Base-by-base conservation (phyloP, 2,329 filamentous ascomycete species). In the Ramularia collo-cygni region DNA sequence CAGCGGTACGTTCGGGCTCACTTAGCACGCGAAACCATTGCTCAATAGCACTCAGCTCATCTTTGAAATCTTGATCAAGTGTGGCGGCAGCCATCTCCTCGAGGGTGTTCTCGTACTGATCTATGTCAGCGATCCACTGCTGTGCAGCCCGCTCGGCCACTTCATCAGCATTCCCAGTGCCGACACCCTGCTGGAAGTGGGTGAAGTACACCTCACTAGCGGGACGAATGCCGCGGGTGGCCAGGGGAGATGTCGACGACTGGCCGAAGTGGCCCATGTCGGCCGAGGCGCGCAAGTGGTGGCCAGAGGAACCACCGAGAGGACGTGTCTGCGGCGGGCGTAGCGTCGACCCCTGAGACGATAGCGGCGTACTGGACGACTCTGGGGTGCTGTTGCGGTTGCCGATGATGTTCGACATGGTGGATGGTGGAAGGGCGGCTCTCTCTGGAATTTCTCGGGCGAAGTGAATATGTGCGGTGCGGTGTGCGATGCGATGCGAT, bases 81-180 rank as follows among this genome's bases (percentile, higher is more conserved):
- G 92, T 96, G 18, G 92, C 92, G 21, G 90, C 89, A 30, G 92
- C 92, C 92, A 98, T 98, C 64, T 98, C 92, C 66, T 96, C 92
- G 58, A 98, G 68, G 1, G 92, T 98, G n/a, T 82, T 94, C 72
- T 98, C 92, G 59, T 95, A 95, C 64, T 96, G 90, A 62, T 98
- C 92, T 54, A 98, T 96, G 58, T 98, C 92, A 40, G 90, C 88
- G 56, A 98, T 90, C 92, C 92, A 98, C 66, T 98, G 89, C 69
- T 95, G 89, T 36, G 90, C 88, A 50, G 90, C 85, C 66, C 89
- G 90, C 63, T 96, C 92, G 63, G 92, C 81, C 8, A 84, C 79
- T 64, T 96, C 92, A 48, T 95, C 89, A 14, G 76, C 67, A 54
- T 75, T 79, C 52, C 72, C 76, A 45, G 85, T 81, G 55, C 72